Evolutionary conservation across 345 rosid genomes (phyloP).

Genomic region (Carallia pectinifolia): DNA sequence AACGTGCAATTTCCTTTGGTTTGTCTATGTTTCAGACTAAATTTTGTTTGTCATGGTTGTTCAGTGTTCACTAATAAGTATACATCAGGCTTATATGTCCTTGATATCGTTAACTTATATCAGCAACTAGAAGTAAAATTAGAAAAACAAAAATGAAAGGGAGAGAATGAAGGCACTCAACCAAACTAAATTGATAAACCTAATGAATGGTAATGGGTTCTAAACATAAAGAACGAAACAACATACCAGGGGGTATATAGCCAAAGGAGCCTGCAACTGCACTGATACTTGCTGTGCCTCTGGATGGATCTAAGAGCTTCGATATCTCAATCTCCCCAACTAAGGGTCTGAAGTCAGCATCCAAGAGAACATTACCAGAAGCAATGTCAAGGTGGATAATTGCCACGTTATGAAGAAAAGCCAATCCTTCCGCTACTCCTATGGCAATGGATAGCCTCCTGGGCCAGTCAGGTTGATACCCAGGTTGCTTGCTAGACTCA

Average conservation of each 20-base stretch:
- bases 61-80: no score
- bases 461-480: constrained; percentile 58
- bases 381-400: constrained; percentile 36
- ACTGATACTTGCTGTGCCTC: constrained; percentile 40
- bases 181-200: constrained; percentile 1
- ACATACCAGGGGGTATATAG: constrained; percentile 35
- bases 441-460: constrained; percentile 29
- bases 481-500: constrained; percentile 57
- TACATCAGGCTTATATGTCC: no score
- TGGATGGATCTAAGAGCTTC: constrained; percentile 36
- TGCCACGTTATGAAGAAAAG: constrained; percentile 34
- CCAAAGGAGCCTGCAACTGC: constrained; percentile 44
- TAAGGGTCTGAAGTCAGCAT: constrained; percentile 28
- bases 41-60: no score
- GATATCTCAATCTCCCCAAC: constrained; percentile 39
- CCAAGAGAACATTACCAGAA: constrained; percentile 33
- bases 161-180: background rate
- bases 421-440: constrained; percentile 34
- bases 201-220: background rate
- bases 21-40: no score
- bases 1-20: no score
- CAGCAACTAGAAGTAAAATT: no score
- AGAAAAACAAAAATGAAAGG: background rate
- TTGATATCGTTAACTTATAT: no score
- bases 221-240: background rate